A percentile compares a stretch with the other conserved stretches of the same genome.
Evolutionary conservation across 1,284 basidiomycete species (phyloP).

Genomic region (Ceratobasidium sp.): DNA sequence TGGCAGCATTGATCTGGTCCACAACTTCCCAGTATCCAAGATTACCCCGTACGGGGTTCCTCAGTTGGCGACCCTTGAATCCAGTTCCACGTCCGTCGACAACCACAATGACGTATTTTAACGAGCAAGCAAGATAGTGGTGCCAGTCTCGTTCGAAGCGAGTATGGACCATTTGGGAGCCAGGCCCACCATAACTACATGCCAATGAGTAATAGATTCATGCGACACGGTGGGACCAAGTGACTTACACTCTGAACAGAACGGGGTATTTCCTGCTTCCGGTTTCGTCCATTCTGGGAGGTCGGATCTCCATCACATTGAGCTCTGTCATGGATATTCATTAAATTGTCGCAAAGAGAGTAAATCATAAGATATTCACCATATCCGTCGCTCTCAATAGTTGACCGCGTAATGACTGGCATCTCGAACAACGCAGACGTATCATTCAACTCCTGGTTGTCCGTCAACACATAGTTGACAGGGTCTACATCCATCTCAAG

Average conservation of each 20-base stretch:
- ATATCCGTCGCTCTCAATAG: slow-evolving; percentile 79
- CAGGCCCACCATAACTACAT: slow-evolving; percentile 88
- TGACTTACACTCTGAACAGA: slow-evolving; percentile 80
- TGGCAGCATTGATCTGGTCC: slow-evolving; percentile 89
- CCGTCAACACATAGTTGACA: slow-evolving; percentile 69
- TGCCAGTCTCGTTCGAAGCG: slow-evolving; percentile 82
- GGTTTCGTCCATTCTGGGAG: slow-evolving; percentile 89
- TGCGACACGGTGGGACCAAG: background rate
- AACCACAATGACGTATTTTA: slow-evolving; percentile 85
- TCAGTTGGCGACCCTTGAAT: slow-evolving; percentile 79
- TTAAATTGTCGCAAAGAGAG: slow-evolving; percentile 38
- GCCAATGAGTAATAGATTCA: slow-evolving; percentile 4
- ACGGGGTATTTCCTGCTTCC: slow-evolving; percentile 95
- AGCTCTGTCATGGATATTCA: slow-evolving; percentile 60
- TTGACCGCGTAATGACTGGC: slow-evolving; percentile 72
- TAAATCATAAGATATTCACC: slow-evolving; percentile 63
- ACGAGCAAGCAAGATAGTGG: slow-evolving; percentile 79
- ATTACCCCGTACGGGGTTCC: slow-evolving; percentile 84
- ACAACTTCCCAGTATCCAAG: slow-evolving; percentile 85
- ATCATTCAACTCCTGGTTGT: slow-evolving; percentile 75
- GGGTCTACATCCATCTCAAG: slow-evolving; percentile 50
- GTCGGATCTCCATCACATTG: slow-evolving; percentile 88
- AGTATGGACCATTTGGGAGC: slow-evolving; percentile 77
- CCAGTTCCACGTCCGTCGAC: slow-evolving; percentile 97
- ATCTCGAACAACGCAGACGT: slow-evolving; percentile 76